phyloP scores from a whole-genome alignment of 306 rosid genomes.

The Prosopis cineraria region DNA sequence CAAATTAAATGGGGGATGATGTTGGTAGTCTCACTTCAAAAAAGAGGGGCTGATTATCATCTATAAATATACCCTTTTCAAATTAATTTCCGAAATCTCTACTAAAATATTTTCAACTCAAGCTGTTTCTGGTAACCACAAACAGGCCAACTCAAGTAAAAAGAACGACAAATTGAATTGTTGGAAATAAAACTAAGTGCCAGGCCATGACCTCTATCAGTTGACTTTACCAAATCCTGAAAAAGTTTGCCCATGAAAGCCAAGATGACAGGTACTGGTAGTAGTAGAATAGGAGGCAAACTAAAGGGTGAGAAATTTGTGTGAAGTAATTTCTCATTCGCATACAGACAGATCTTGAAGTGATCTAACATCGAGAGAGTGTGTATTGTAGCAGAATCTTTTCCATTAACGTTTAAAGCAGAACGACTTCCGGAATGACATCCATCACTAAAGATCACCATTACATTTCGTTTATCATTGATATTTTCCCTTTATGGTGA shows the following conservation, averaged over 20 bases:
- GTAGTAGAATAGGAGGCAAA: conserved; percentile 12
- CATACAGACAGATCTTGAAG: neutral
- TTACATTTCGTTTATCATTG: neutral
- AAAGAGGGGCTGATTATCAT: neutral
- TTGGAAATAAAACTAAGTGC: neutral
- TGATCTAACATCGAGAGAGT: neutral
- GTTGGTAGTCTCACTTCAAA: neutral
- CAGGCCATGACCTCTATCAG: conserved; percentile 11
- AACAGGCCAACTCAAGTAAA: neutral
- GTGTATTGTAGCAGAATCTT: neutral
- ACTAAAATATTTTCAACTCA: neutral
- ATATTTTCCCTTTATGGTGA: neutral
- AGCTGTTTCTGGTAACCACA: neutral
- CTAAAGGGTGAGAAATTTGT: neutral
- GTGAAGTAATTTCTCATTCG: neutral
- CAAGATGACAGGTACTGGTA: neutral
- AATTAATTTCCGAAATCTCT: neutral
- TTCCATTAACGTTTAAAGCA: neutral
- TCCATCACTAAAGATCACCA: neutral
- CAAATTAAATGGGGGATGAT: neutral
- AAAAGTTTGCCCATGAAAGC: neutral
- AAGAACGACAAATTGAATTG: neutral
- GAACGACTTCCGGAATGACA: neutral
- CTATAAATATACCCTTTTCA: neutral
- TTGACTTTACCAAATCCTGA: neutral